phyloP scores from a whole-genome alignment of 345 rosid genomes.

The Syzygium aromaticum region DNA sequence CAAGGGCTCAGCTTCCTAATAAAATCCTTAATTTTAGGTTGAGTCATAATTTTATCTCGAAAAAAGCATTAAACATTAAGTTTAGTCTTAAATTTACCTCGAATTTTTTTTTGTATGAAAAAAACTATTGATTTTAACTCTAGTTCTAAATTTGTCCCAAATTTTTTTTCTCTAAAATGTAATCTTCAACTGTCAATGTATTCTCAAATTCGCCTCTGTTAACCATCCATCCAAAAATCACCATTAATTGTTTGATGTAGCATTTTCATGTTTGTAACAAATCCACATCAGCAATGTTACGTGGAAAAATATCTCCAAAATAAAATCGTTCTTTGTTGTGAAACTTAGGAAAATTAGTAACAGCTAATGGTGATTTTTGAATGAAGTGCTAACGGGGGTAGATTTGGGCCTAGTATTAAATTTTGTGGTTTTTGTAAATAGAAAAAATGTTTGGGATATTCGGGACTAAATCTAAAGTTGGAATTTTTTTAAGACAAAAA shows the following conservation, averaged over 20 bases:
- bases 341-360: background rate
- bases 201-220: fast-evolving
- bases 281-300: fast-evolving
- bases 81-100: background rate
- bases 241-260: background rate
- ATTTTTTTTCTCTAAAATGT: too few species aligned
- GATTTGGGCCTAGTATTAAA: background rate
- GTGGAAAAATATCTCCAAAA: background rate
- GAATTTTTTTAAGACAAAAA: background rate
- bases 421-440: background rate
- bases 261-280: fast-evolving
- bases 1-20: too few species aligned
- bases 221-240: fast-evolving
- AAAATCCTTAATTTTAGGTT: too few species aligned
- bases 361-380: background rate
- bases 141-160: background rate
- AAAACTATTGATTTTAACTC: background rate
- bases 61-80: background rate
- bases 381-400: fast-evolving
- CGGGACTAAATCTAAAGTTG: background rate
- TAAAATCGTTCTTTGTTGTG: fast-evolving
- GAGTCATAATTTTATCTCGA: background rate
- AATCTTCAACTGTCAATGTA: too few species aligned
- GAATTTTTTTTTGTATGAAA: background rate
- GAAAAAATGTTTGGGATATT: background rate